Evolutionary conservation across 768 basidiomycete species (phyloP), one percentile per base, ranked within the genome.

Genomic region (Boletus pseudo-olivaceus): DNA sequence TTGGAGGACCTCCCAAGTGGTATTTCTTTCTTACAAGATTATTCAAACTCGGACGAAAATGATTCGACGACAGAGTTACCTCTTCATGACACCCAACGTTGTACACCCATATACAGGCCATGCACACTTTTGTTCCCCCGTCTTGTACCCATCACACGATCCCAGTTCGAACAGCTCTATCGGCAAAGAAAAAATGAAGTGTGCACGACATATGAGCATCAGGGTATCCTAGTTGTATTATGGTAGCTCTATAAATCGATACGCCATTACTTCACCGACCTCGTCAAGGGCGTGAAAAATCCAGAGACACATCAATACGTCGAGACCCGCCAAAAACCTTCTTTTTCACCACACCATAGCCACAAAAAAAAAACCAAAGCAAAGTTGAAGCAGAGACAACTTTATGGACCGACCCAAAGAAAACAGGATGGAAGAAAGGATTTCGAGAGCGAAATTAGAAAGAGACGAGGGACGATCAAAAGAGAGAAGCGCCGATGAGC

Each of bases 401-500:
- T 20, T 37, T 12, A 32, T 33, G 20, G 27, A 55, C 33, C 23
- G 2, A n/a, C 26, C 27, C 23, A 20, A 44, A 30, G 4, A 7
- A 39, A 34, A 5, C 19, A 27, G 5, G 17, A 51, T 35, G 1
- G n/a, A 44, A 49, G 11, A 11, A 34, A 51, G 1, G 7, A 35
- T 5, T 29, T 9, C 10, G n/a, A 23, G 10, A 37, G 2, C 38
- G n/a, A 20, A 38, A 20, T 20, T 4, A n/a, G 1, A 42, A 39
- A 39, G 8, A 15, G 7, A 14, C 4, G 29, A 5, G 14, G 2
- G 15, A 10, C 11, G 47, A 53, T 67, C 34, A 69, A 17, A 69
- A 23, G 19, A 69, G 29, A 14, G 58, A 38, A 40, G 57, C 59
- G 15, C 67, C 59, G 7, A 70, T n/a, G n/a, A 68, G 47, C 2